Evolutionary conservation across 2,329 filamentous ascomycete genomes (phyloP), one percentile per base, ranked within the genome.

Genomic region (Ilyonectria mors-panacis): DNA sequence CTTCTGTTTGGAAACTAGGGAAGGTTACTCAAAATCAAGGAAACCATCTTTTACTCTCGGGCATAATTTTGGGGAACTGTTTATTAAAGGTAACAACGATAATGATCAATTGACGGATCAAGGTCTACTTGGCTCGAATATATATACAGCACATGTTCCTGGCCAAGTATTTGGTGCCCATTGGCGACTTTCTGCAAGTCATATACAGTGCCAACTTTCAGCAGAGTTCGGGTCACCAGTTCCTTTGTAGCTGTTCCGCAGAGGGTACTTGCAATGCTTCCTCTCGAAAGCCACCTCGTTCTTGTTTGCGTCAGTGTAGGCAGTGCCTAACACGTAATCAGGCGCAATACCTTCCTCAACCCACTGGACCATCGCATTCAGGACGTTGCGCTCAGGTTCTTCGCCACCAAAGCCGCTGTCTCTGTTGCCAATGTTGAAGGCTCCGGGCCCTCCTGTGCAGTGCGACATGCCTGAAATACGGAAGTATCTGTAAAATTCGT

Each of bases 401-500:
- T 71, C 67, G 15, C 70, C 71, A 2, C 73, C 60, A 1, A 69
- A 35, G 8, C 35, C 37, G 55, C 15, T 68, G 66, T 2, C 70
- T 70, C 54, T 78, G 72, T 67, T 70, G 0, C 79, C 78, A 1
- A 81, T 56, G 6, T 70, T 68, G 70, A 73, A 80, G 0, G 85
- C 85, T 1, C 85, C 85, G 10, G 76, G 76, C 10, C 87, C 86
- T 9, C 67, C 54, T 30, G 67, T 60, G 72, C 86, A 88, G 77
- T 88, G 86, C 13, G 82, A 81, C 21, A 61, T 86, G 1, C 86
- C 87, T 0, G 86, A 85, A 33, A 89, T 81, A 21, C 78, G 79
- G 75, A 88, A 88, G 73, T 85, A 83, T 2, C 80, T 76, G 77
- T 87, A 90, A 74, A 85, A 86, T 17, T 85, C 81, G 5, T 84